Base-by-base conservation (phyloP, 2,329 filamentous ascomycete species). In the Arthroderma sp. region DNA sequence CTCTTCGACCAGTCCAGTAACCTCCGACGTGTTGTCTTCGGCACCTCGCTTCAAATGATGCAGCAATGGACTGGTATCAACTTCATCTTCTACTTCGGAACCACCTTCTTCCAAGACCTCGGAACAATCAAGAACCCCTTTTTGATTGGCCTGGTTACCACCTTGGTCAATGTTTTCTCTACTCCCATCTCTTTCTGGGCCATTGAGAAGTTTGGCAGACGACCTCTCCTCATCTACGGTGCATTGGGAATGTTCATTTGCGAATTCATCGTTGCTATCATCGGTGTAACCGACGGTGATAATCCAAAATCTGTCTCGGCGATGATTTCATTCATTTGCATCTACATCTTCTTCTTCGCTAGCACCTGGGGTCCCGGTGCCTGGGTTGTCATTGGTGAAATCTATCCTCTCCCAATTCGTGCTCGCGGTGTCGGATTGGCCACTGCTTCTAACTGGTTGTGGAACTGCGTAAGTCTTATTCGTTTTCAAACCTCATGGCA, bases 321-420 rank as follows among this genome's bases (percentile, higher is more conserved):
- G 41, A 80, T 88, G 73, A 86, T 94, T 52, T 78, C 84, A 49
- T 91, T 93, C 70, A 91, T 91, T 60, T 83, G 80, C 69, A 80
- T 94, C 70, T 91, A 87, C 74, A 88, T 94, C 72, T 87, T 85
- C 75, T 89, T 82, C 74, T 94, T 94, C 63, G 86, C 86, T 48
- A 80, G 76, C 47, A 94, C 86, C 51, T 94, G 85, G 86, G 86
- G 86, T 43, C 85, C 85, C 5, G 81, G 71, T 45, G 74, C 73
- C 28, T 78, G 74, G 75, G 71, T 70, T 46, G 75, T 93, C 54
- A 88, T 91, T 57, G 86, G 86, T 61, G 86, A 94, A 70, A 83
- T 91, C 65, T 94, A 83, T 77, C 85, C 86, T 47, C 77, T 94
- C 44, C 85, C 84, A 49, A 89, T 94, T 66, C 83, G 87, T 57